These are phyloP conservation scores for Tylopilus sp. DNA, from an alignment of 768 basidiomycete genomes.

Conservation along the genomic window DNA sequence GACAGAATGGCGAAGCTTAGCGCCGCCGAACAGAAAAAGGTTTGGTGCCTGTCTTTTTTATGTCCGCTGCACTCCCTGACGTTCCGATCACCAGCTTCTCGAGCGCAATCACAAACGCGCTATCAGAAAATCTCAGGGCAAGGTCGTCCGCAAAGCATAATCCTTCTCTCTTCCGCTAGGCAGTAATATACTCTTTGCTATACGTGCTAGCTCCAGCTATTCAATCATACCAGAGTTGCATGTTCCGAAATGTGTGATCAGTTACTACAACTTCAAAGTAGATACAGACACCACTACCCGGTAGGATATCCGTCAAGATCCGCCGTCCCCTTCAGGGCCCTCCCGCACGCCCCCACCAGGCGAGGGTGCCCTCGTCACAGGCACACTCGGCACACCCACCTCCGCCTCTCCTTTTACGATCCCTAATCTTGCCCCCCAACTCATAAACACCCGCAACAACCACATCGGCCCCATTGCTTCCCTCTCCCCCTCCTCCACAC, in stretches of 20 bases:
- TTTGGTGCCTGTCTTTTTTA: constrained; percentile 18
- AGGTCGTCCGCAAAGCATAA: constrained; percentile 38
- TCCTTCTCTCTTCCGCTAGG: background rate
- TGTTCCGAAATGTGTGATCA: constrained; percentile 15
- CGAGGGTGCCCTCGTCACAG: constrained; percentile 17
- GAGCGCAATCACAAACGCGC: constrained; percentile 77
- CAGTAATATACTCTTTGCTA: constrained; percentile 2
- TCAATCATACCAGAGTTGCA: constrained; percentile 13
- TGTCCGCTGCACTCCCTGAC: constrained; percentile 1
- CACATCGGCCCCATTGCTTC: constrained; percentile 72
- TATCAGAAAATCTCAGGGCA: constrained; percentile 67
- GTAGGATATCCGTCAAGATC: constrained; percentile 8
- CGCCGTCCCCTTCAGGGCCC: constrained; percentile 2
- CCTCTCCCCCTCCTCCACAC: constrained; percentile 39
- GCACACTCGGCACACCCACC: constrained; percentile 13
- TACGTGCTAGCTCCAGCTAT: background rate
- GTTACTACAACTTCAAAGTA: background rate
- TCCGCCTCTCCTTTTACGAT: constrained; percentile 29
- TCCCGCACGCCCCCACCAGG: constrained; percentile 8
- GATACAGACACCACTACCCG: background rate
- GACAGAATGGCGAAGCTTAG: constrained; percentile 71
- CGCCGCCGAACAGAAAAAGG: constrained; percentile 82
- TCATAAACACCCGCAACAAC: constrained; percentile 72
- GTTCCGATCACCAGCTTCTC: constrained; percentile 40
- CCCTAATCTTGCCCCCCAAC: constrained; percentile 69